Base-by-base conservation (phyloP, 805 yeast genomes). In the Saturnispora galanensis region DNA sequence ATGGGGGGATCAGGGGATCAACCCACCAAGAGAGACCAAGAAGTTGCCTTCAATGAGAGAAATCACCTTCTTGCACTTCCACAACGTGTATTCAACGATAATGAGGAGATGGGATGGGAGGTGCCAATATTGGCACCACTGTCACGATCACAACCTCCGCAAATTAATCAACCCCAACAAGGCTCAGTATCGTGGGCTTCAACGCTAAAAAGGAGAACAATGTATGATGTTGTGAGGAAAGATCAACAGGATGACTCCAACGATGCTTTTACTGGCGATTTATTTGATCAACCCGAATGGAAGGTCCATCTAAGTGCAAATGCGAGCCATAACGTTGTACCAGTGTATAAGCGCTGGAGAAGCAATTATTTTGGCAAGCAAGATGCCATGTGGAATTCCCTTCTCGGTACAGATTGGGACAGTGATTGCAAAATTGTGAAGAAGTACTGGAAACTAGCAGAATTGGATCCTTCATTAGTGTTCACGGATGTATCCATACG, bases 341-440 rank as follows among this genome's bases (percentile, higher is more conserved):
- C 46, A 41, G 39, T 44, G 26, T 49, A 35, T 18, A 39, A 46
- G 31, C 33, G 33, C n/a, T 49, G 49, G 49, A 46, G 49, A 11
- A 31, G 15, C n/a, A 11, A 18, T 1, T 49, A 44, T 41, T 49
- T 44, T 36, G 35, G 34, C 16, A 38, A n/a, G 10, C 45, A 42
- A 36, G 45, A 42, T 36, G 4, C 13, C 3, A 42, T 42, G 35
- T 42, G 38, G 36, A 32, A 42, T 5, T 36, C 41, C 10, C 29
- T 36, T 10, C 13, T 13, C 18, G 26, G 37, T 42, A 15, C 16
- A 4, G 28, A 31, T 26, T 42, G 45, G 45, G 2, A 5, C 10
- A 6, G 13, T 12, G 45, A 42, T 36, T 42, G 10, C 16, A 37
- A 36, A n/a, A 18, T 42, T 5, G 45, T 36, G 11, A 18, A 36